Base-by-base conservation (phyloP, 768 basidiomycete species). In the Termitomyces sp. region DNA sequence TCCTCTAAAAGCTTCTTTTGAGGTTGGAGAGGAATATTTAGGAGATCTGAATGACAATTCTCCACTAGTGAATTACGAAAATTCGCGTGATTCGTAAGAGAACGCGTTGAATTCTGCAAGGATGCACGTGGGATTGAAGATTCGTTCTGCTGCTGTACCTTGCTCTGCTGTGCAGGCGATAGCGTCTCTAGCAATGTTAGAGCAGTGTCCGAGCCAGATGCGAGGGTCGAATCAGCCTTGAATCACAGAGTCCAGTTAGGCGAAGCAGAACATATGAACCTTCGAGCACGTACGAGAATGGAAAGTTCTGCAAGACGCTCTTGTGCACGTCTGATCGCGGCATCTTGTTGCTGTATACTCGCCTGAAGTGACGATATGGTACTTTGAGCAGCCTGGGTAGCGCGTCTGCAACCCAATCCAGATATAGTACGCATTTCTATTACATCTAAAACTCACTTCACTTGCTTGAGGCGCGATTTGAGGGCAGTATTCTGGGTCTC, bases 231-330 rank as follows among this genome's bases (percentile, higher is more conserved):
- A 53, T 64, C 64, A 5, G 59, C 56, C 59, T 62, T 27, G n/a
- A 1, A 35, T 25, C 22, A 18, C 11, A 20, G 39, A 15, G 27
- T n/a, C 43, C 27, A 11, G 20, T 40, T 10, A 43, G 31, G 7
- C 5, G 15, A 13, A 20, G 18, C 25, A 47, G 13, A 43, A 43
- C 11, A 41, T 31, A 18, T 5, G 15, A 45, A 31, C 5, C 2
- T 32, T n/a, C 5, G 11, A n/a, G 20, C 29, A 29, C 29, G 7
- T 40, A 71, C 73, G 20, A 67, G 31, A 27, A 69, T 49, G 11
- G 71, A 70, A 13, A 71, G 56, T 35, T 70, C 66, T 33, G 61
- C 57, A 25, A 73, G 59, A 2, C 53, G 54, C 40, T 68, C 65
- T 45, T 71, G 62, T 9, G 60, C 45, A 13, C 44, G 50, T 9